Conservation (phyloP, 2,329 filamentous ascomycete species). For the Claviceps fusiformis region DNA sequence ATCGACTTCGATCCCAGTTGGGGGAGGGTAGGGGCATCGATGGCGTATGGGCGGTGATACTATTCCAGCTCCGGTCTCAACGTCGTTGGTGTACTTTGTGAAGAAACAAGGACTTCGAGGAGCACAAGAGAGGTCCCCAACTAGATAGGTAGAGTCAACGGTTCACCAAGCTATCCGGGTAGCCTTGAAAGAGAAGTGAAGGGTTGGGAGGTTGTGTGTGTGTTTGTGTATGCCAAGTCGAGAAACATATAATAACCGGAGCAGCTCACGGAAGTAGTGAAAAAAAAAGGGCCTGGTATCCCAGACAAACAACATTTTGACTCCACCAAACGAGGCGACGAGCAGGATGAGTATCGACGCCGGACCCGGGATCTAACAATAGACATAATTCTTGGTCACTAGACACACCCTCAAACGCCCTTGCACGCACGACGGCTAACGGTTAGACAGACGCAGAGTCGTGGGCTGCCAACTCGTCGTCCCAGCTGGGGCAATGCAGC, state of each 20-base stretch:
- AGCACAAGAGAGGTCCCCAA: not conserved
- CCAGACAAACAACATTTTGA: not conserved
- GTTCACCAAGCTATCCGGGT: not conserved
- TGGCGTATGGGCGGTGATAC: not conserved
- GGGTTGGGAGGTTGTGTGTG: not conserved
- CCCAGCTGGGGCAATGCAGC: not conserved
- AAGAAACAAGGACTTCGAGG: not conserved
- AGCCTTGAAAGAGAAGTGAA: not conserved
- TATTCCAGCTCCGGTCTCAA: slow-evolving; percentile 1
- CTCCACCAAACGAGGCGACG: not conserved
- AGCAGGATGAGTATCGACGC: not conserved
- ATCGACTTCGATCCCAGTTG: not conserved
- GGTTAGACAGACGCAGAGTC: slow-evolving; percentile 2
- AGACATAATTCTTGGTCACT: not conserved
- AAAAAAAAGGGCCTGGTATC: not conserved
- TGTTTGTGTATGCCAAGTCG: not conserved
- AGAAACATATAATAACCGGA: not conserved
- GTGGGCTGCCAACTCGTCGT: not conserved
- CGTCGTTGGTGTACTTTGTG: not conserved
- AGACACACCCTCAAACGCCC: not conserved
- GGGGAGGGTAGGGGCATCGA: slow-evolving; percentile 2
- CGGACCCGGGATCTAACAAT: not conserved
- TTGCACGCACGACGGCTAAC: slow-evolving; percentile 1
- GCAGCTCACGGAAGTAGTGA: not conserved
- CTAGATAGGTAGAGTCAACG: not conserved